Evolutionary conservation across 108 stramenopile species (phyloP), one percentile per base, ranked within the genome.

Genomic region (Cylindrotheca fusiformis): DNA sequence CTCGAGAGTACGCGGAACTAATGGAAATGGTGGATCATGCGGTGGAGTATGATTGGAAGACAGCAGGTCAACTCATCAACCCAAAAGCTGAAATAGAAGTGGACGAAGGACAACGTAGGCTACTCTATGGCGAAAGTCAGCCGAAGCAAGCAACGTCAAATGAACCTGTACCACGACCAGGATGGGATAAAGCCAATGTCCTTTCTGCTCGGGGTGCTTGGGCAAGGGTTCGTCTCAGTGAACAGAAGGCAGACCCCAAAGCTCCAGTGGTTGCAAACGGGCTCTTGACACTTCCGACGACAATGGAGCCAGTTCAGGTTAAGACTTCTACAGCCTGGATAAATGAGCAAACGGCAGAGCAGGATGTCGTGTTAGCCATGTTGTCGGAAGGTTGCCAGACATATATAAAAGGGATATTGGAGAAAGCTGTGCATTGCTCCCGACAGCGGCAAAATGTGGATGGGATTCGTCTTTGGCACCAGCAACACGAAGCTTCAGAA

Each of bases 1-100:
- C 74, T 17, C 74, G 78, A 4, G 88, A 85, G 58, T 89, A 84
- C 68, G 74, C 76, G 50, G 74, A 80, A 26, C 58, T 83, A 19
- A 89, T 87, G 91, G 76, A 89, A 71, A 50, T 74, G 74, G 63
- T 93, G 0, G 84, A 93, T 67, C 87, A 89, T 60, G 80, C 86
- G 4, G 78, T 87, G 19, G 60, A 81, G 23, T 84, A 85, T 60
- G 84, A 87, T 75, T 77, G 60, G 48, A 80, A 77, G 48, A 74
- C 77, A 20, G 55, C 84, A 4, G 77, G 83, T 14, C 70, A 52
- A 31, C 60, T 87, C 21, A 51, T 86, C 23, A 45, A 74, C 50
- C 74, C 81, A 21, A 74, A 81, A 24, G 55, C 73, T 59, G 66
- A 82, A 26, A 12, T 67, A 18, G 46, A 70, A 22, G 52, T 75